Percentiles rank a stretch among this genome's conserved stretches.
Evolutionary conservation across 2,329 filamentous ascomycete genomes (phyloP).

Genomic region (Trichophyton mentagrophytes): DNA sequence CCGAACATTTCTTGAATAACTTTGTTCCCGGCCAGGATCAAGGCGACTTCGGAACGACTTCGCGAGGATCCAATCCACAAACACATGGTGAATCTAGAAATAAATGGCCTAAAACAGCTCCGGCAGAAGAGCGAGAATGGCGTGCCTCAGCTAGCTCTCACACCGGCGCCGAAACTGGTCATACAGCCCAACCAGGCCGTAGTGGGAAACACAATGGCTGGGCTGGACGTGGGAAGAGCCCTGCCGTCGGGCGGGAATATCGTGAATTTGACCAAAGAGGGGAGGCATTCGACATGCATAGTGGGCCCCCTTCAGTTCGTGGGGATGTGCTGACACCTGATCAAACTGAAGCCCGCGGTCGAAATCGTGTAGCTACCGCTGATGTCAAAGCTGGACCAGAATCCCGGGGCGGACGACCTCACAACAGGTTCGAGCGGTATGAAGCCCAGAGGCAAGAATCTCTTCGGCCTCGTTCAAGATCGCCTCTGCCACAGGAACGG

Average conservation of each 20-base stretch:
- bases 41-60: constrained; percentile 8
- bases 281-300: constrained; percentile 9
- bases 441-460: constrained; percentile 18
- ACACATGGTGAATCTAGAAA: constrained; percentile 3
- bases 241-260: constrained; percentile 9
- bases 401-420: constrained; percentile 12
- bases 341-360: constrained; percentile 12
- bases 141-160: constrained; percentile 8
- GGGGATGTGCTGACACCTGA: constrained; percentile 14
- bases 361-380: constrained; percentile 11
- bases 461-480: constrained; percentile 18
- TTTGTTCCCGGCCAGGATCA: constrained; percentile 19
- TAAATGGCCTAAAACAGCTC: constrained; percentile 5
- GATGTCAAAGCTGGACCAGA: constrained; percentile 13
- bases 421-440: constrained; percentile 20
- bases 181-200: constrained; percentile 4
- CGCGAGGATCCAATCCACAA: constrained; percentile 7
- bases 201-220: constrained; percentile 8
- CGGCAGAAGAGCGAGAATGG: constrained; percentile 12
- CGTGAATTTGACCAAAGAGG: constrained; percentile 13
- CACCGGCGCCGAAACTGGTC: constrained; percentile 11
- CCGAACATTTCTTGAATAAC: constrained; percentile 28
- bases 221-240: constrained; percentile 12
- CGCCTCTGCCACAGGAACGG: constrained; percentile 15
- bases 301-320: constrained; percentile 8